Percentiles rank a stretch among this genome's conserved stretches.
Evolutionary conservation across 78 protist species (phyloP).

Genomic region (Chrysochromulina parva): DNA sequence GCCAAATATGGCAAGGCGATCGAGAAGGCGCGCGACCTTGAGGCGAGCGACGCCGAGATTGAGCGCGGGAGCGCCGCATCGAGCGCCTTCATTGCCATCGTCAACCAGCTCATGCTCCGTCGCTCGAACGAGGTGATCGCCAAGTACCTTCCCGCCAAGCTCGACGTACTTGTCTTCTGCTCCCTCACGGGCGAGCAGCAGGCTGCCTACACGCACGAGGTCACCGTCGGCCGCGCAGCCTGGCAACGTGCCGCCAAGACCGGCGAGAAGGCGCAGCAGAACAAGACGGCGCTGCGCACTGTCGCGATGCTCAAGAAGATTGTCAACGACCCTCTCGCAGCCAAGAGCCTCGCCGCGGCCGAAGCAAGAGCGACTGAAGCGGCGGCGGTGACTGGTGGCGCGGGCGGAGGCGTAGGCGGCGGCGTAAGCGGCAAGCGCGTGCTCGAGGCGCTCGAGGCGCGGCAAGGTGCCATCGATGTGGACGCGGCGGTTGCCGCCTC

Average conservation of each 20-base stretch:
- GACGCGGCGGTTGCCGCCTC: not conserved
- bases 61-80: conserved; percentile 37
- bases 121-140: conserved; percentile 40
- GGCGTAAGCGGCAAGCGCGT: too few species aligned
- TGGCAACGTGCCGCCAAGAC: not conserved
- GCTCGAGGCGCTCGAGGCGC: too few species aligned
- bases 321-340: too few species aligned
- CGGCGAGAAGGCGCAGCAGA: not conserved
- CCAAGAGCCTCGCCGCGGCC: too few species aligned
- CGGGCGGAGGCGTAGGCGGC: too few species aligned
- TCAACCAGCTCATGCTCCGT: conserved; percentile 61
- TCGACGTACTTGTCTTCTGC: too few species aligned
- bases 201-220: too few species aligned
- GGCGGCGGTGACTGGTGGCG: too few species aligned
- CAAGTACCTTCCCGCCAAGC: conserved; percentile 33
- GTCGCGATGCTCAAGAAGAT: too few species aligned
- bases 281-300: too few species aligned
- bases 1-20: conserved; percentile 64
- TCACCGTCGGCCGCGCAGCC: not conserved
- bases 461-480: not conserved
- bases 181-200: too few species aligned
- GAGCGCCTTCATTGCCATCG: conserved; percentile 49
- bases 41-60: conserved; percentile 46
- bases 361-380: too few species aligned
- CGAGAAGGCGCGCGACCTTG: conserved; percentile 53